Conservation (phyloP, 176 grass and related monocot species). For the Dendrocalamus sinicus region DNA sequence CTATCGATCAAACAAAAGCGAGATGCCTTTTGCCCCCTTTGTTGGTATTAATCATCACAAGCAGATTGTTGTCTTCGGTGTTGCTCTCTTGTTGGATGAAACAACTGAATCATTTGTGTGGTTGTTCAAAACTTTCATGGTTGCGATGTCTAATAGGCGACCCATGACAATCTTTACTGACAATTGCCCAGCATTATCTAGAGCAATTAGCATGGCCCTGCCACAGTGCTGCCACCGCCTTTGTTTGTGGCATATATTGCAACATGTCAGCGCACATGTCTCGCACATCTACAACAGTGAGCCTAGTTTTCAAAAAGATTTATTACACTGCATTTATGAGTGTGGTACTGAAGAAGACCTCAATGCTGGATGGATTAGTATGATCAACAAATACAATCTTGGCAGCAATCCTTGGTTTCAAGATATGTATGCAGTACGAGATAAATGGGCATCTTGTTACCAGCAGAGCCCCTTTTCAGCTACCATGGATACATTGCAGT, state of each 20-base stretch:
- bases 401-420: conserved; percentile 49
- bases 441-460: conserved; percentile 53
- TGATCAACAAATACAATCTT: conserved; percentile 52
- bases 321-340: conserved; percentile 48
- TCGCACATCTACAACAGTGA: conserved; percentile 40
- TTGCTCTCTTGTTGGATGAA: conserved; percentile 63
- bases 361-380: conserved; percentile 46
- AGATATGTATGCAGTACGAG: conserved; percentile 52
- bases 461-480: conserved; percentile 55
- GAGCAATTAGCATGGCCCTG: conserved; percentile 51
- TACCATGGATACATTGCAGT: conserved; percentile 49
- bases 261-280: conserved; percentile 46
- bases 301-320: conserved; percentile 55
- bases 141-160: conserved; percentile 49
- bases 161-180: conserved; percentile 57
- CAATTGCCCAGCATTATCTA: conserved; percentile 49
- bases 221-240: conserved; percentile 50
- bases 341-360: conserved; percentile 49
- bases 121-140: conserved; percentile 62
- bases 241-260: conserved; percentile 63
- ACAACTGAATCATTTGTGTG: conserved; percentile 59
- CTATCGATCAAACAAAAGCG: conserved; percentile 51
- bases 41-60: conserved; percentile 64
- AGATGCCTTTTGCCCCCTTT: conserved; percentile 51
- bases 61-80: conserved; percentile 55